Evolutionary conservation across 768 basidiomycete genomes (phyloP).

Genomic region (Nidularia sp.): DNA sequence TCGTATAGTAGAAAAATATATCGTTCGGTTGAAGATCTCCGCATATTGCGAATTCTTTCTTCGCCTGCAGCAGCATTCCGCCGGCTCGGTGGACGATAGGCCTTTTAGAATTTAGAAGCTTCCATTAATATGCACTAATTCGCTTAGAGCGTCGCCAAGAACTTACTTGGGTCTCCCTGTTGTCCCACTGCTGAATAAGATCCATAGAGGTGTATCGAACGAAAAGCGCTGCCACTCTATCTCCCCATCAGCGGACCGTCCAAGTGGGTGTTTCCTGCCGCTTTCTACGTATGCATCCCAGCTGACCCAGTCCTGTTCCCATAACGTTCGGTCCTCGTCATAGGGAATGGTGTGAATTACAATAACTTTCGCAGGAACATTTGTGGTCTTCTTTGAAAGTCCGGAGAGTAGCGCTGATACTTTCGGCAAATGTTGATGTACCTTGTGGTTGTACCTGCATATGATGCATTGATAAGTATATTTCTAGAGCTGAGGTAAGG

Average conservation of each 20-base stretch:
- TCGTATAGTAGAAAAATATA: constrained; percentile 82
- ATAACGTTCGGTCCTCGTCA: constrained; percentile 24
- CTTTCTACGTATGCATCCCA: constrained; percentile 52
- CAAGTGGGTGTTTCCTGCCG: constrained; percentile 41
- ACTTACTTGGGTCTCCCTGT: constrained; percentile 69
- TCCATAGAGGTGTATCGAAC: constrained; percentile 83
- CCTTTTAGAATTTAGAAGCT: constrained; percentile 31
- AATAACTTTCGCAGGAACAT: constrained; percentile 45
- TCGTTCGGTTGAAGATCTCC: constrained; percentile 63
- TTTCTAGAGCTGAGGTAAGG: too few species aligned
- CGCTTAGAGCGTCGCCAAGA: too few species aligned
- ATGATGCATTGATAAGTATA: too few species aligned
- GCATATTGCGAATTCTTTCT: constrained; percentile 68
- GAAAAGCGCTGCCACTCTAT: constrained; percentile 57
- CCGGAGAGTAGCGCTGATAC: constrained; percentile 52
- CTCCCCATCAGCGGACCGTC: constrained; percentile 49
- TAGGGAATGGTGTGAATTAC: constrained; percentile 47
- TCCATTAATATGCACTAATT: too few species aligned
- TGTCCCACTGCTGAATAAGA: constrained; percentile 81
- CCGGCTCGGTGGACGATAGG: constrained; percentile 78
- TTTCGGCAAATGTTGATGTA: constrained; percentile 65
- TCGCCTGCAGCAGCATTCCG: constrained; percentile 71
- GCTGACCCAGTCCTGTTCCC: constrained; percentile 44
- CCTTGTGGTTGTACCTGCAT: constrained; percentile 66
- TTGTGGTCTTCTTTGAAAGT: constrained; percentile 36